These are phyloP conservation scores for Bacterosira constricta DNA, from an alignment of 108 stramenopile species.

Conservation along the genomic window DNA sequence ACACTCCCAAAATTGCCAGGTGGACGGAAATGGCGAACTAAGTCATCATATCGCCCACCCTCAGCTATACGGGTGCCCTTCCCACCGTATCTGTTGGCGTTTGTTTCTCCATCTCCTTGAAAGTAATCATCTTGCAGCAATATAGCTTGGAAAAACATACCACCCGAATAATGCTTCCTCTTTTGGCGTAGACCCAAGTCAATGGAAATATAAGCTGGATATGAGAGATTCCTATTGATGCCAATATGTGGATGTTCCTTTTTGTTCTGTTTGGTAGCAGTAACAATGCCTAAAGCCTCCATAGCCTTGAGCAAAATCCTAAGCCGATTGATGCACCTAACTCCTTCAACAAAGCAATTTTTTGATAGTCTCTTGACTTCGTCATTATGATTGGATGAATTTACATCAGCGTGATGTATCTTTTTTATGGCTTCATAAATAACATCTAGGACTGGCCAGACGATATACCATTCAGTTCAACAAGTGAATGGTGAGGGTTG, in stretches of 20 bases:
- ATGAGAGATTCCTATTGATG: conserved; percentile 17
- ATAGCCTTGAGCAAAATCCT: conserved; percentile 52
- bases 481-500: too few species aligned
- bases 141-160: conserved; percentile 70
- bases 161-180: conserved; percentile 64
- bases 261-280: conserved; percentile 12
- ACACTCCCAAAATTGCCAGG: conserved; percentile 79
- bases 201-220: conserved; percentile 66
- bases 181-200: conserved; percentile 78
- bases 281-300: conserved; percentile 50
- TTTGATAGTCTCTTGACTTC: conserved; percentile 18
- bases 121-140: conserved; percentile 63
- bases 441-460: conserved; percentile 48
- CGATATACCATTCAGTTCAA: too few species aligned
- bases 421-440: conserved; percentile 36
- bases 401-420: conserved; percentile 20
- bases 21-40: conserved; percentile 61
- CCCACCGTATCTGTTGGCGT: conserved; percentile 17
- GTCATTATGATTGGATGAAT: conserved; percentile 6
- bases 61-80: conserved; percentile 71
- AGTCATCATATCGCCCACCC: conserved; percentile 61
- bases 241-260: not conserved
- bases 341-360: conserved; percentile 63
- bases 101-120: conserved; percentile 26
- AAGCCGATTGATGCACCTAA: conserved; percentile 49